Evolutionary conservation across 1,284 basidiomycete species (phyloP), one percentile per base, ranked within the genome.

Genomic region (Cerrena zonata): DNA sequence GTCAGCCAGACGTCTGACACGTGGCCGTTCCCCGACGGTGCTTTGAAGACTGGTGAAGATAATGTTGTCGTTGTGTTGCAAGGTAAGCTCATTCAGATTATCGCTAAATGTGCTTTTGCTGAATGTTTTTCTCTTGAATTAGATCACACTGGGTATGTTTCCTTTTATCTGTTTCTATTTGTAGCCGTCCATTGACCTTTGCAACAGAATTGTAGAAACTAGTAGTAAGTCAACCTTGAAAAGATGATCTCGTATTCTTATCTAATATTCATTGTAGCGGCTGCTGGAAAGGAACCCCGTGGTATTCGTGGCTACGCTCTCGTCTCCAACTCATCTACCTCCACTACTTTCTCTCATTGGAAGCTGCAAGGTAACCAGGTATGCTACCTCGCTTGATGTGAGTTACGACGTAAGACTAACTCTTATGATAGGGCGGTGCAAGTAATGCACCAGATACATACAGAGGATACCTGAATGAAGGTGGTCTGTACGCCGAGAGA

Each of bases 301-400:
- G 78, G 78, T 3, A 75, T 80, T 47, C 63, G 76, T 50, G 78
- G 74, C 42, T 77, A 70, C 58, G 53, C 67, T 51, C 65, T 78
- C 39, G 62, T 69, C 25, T 73, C 75, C 30, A 40, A 19, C 39
- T 40, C 39, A 5, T 18, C 39, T 18, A 40, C 39, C 5, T 69
- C 62, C 43, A 66, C 69, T 0, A 69, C 67, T 0, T 74, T 76
- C 53, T 66, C 52, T 12, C 58, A 59, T 1, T 80, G 78, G 78
- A 77, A 70, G 54, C 56, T 80, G 1, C 76, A 77, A 61, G 78
- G 78, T n/a, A 79, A 79, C 55, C 67, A 69, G 56, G 73, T 72
- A 50, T n/a, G 58, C 57, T 2, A 22, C 23, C 5, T 10, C 22
- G 22, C 10, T 22, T 21, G 11, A 30, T 22, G 21, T 13, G 41